Percentiles rank a stretch among this genome's conserved stretches.
Conservation (phyloP, 2,329 filamentous ascomycete species). For the Fonsecaea monophora region DNA sequence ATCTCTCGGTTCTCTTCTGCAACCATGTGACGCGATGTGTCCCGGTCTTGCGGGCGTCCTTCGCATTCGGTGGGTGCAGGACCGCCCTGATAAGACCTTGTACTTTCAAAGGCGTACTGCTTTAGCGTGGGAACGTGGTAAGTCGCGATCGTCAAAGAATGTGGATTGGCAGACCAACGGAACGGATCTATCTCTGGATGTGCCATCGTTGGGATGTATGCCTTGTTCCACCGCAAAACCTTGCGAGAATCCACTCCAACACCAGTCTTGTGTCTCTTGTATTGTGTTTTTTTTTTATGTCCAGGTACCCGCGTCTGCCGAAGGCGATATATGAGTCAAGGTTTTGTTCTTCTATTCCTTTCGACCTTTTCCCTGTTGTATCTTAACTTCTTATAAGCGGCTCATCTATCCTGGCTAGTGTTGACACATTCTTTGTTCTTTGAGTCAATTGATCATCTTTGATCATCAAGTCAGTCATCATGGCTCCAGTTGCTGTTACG, state of each 20-base stretch:
- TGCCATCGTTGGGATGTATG: neutral
- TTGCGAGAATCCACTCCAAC: neutral
- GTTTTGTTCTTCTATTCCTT: neutral
- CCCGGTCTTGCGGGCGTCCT: slow-evolving; percentile 4
- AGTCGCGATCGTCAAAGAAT: neutral
- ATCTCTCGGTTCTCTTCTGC: slow-evolving; percentile 6
- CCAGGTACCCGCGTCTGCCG: neutral
- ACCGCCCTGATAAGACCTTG: slow-evolving; percentile 22
- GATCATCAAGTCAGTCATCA: slow-evolving; percentile 6
- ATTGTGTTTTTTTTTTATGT: neutral
- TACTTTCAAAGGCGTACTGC: slow-evolving; percentile 23
- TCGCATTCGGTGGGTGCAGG: neutral
- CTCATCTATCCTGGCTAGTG: slow-evolving; percentile 1
- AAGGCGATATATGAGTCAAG: slow-evolving; percentile 33
- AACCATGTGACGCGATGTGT: neutral
- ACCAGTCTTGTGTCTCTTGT: neutral
- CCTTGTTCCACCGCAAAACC: slow-evolving; percentile 4
- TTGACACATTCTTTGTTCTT: neutral
- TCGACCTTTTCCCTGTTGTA: slow-evolving; percentile 2
- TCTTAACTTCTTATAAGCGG: neutral
- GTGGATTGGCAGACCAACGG: neutral
- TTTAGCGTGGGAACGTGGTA: slow-evolving; percentile 14
- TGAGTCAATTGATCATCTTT: neutral
- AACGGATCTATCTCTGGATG: slow-evolving; percentile 1
- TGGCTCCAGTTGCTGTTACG: slow-evolving; percentile 36